Conservation (phyloP, 306 rosid genomes). For the Dryas drummondii region DNA sequence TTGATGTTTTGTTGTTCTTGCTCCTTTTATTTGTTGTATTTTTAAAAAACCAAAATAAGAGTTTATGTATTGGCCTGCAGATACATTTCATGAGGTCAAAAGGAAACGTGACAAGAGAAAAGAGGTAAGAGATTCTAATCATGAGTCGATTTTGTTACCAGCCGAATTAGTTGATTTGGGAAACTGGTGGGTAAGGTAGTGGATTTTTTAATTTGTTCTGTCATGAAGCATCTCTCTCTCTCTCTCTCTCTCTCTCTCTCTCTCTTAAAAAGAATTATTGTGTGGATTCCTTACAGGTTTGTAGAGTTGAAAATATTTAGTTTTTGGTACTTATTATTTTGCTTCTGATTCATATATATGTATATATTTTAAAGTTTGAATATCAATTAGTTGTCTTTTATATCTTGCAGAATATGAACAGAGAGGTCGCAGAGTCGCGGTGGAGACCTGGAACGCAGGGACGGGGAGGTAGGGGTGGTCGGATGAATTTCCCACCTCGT, state of each 20-base stretch:
- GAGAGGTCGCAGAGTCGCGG: constrained; percentile 68
- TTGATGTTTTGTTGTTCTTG: neutral
- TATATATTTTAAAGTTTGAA: neutral
- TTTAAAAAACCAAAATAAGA: neutral
- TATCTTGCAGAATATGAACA: constrained; percentile 68
- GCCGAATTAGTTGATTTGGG: neutral
- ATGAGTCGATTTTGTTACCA: constrained; percentile 2
- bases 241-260: no score
- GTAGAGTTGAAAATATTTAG: neutral
- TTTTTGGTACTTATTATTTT: neutral
- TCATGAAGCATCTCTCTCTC: neutral
- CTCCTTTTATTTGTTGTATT: constrained; percentile 16
- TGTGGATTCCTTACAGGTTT: neutral
- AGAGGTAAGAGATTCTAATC: constrained; percentile 60
- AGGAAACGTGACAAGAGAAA: constrained; percentile 80
- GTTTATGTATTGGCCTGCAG: constrained; percentile 42
- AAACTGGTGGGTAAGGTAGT: neutral
- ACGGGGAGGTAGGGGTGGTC: constrained; percentile 77
- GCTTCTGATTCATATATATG: neutral
- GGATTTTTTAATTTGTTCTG: neutral
- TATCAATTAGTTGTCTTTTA: constrained; percentile 12
- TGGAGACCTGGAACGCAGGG: constrained; percentile 79
- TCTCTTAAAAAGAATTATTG: neutral
- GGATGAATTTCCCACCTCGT: constrained; percentile 60
- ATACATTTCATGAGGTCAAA: constrained; percentile 89